Evolutionary conservation across 768 basidiomycete genomes (phyloP).

Genomic region (Russula abietina): DNA sequence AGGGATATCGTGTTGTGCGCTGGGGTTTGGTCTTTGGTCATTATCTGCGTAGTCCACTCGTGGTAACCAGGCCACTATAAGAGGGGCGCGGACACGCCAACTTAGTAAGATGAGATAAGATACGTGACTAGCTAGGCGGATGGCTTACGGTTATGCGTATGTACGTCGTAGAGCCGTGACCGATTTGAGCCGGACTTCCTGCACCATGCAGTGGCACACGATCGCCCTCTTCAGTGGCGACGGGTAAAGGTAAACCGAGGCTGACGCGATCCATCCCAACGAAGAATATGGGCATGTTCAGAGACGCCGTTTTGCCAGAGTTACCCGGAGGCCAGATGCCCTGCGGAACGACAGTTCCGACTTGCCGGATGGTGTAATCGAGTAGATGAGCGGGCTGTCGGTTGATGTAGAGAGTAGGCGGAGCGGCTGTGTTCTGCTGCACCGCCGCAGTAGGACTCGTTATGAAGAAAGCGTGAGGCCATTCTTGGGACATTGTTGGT

Average conservation of each 20-base stretch:
- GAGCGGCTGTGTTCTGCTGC: neutral
- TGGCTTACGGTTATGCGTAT: slow-evolving; percentile 17
- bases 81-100: too few relatives aligned
- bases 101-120: neutral
- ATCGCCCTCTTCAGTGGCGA: neutral
- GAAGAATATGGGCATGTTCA: slow-evolving; percentile 17
- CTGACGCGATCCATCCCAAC: neutral
- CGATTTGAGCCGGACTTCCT: neutral
- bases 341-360: slow-evolving; percentile 12
- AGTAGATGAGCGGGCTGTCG: neutral
- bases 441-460: neutral
- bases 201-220: neutral
- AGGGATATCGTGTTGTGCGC: slow-evolving; percentile 6
- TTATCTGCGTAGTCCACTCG: slow-evolving; percentile 11
- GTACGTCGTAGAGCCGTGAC: neutral
- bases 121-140: too few relatives aligned
- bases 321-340: slow-evolving; percentile 9
- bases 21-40: slow-evolving; percentile 10
- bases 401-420: neutral
- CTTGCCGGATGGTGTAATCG: neutral
- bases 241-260: neutral
- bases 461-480: slow-evolving; percentile 4
- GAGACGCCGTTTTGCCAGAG: too few relatives aligned
- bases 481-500: neutral
- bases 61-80: slow-evolving; percentile 18